Evolutionary conservation across 1,284 basidiomycete species (phyloP), one percentile per base, ranked within the genome.

Genomic region (Lentinula novae-zelandiae): DNA sequence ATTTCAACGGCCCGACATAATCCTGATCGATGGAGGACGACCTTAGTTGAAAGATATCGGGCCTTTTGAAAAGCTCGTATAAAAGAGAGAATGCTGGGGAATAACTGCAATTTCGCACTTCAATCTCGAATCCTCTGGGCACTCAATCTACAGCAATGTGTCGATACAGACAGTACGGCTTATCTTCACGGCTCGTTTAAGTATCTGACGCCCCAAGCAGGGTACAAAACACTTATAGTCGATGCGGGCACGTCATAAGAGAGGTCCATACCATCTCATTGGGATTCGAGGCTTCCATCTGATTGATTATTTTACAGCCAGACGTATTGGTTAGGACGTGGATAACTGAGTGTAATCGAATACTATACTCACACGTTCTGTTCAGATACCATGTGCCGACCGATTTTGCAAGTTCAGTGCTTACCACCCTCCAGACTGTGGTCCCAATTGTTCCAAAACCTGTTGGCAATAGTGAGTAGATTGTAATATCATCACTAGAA

Each of bases 221-320:
- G 68, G 82, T 86, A 61, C 79, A 80, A 66, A 80, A 87, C 66
- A 77, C 75, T 61, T 88, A 81, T 68, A 76, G 73, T 60, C 72
- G 70, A 51, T 90, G 89, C 66, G 75, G 72, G 10, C 89, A 90
- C 67, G 73, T 76, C 65, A 76, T 79, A 63, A 75, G 82, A 67
- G 65, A 83, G 74, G 88, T 90, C 65, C 63, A 82, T 63, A 42
- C 9, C 50, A 51, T 60, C 38, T 60, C 62, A 54, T 57, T 57
- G 49, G 56, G 57, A 57, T 56, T 54, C 39, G 53, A 50, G 33
- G 53, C 63, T 68, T 57, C 62, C 62, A 38, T 53, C 64, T 62
- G 51, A 65, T 60, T 34, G 42, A 36, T 65, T 64, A 66, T 66
- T 5, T 42, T 54, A 63, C 65, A 87, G 86, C 79, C 81, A 55